Base-by-base conservation (phyloP, 768 basidiomycete species). In the Tulasnella sp. region DNA sequence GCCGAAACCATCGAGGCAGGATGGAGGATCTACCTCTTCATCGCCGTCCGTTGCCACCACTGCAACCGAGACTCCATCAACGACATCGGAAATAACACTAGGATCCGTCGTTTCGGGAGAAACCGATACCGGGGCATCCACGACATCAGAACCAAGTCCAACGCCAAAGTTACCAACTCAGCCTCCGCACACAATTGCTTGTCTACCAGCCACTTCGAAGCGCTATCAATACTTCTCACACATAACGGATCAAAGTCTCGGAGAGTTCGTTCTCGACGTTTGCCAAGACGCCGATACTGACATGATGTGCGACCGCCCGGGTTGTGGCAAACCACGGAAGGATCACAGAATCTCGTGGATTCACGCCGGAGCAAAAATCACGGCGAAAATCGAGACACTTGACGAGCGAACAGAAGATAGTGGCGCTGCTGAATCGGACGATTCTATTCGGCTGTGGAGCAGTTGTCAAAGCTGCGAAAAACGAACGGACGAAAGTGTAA, bases 171-270 rank as follows among this genome's bases (percentile, higher is more conserved):
- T 35, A 71, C 75, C 1, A 62, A 75, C 8, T 36, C 44, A 66
- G 37, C 35, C 40, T 12, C 52, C 52, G 5, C 34, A 34, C 26
- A 69, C 63, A 64, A 76, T 77, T 11, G 77, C 80, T 16, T 89
- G 87, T 75, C 84, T 82, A 7, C 80, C 81, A 37, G 83, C 84
- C 8, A 79, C 78, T 5, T 87, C 84, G 85, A 74, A 82, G 29
- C 86, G 86, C 9, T 88, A 83, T 75, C 79, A 80, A 69, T 87
- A 85, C 77, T 86, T 83, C 76, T 79, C 82, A n/a, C 77, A 76
- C 16, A 72, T 6, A 70, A 75, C 72, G 9, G 80, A 80, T 67
- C 75, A 75, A 65, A 75, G 79, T 19, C 77, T 89, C 0, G 87
- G 88, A 1, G 83, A 84, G 42, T 76, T 78, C 52, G 75, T 89